These are phyloP conservation scores for Aspergillus glaucus DNA, from an alignment of 2,329 filamentous ascomycete species.

Conservation along the genomic window DNA sequence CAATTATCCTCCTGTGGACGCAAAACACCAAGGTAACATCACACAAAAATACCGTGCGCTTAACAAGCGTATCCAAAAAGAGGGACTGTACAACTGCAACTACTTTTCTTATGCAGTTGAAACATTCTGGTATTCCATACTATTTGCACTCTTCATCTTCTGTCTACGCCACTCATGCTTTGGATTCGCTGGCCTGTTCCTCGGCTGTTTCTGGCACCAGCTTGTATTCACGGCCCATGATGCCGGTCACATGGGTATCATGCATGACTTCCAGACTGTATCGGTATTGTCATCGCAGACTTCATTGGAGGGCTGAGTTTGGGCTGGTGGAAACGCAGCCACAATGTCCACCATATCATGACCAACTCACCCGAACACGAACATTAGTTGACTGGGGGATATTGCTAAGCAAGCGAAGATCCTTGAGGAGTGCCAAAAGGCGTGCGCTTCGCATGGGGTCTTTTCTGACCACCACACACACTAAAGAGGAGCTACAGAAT, in stretches of 20 bases:
- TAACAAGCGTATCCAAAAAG: conserved; percentile 60
- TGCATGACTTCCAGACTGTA: conserved; percentile 71
- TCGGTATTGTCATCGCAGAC: conserved; percentile 81
- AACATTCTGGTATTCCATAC: conserved; percentile 57
- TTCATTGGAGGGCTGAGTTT: conserved; percentile 78
- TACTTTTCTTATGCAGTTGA: conserved; percentile 72
- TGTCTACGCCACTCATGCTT: conserved; percentile 59
- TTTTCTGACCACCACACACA: no score
- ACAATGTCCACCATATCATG: conserved; percentile 90
- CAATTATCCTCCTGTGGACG: no score
- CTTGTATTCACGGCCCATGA: conserved; percentile 85
- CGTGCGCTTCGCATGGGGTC: background rate
- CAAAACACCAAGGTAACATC: no score
- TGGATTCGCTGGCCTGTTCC: conserved; percentile 58
- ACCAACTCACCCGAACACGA: conserved; percentile 90
- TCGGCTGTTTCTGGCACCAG: conserved; percentile 84
- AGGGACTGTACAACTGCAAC: conserved; percentile 72
- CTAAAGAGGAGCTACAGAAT: no score
- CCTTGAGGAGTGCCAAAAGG: background rate
- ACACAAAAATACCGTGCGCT: conserved; percentile 65
- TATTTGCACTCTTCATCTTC: conserved; percentile 56
- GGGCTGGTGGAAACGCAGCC: conserved; percentile 90
- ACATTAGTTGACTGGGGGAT: background rate
- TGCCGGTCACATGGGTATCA: conserved; percentile 90
- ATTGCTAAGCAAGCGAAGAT: background rate